Base-by-base conservation (phyloP, 2,329 filamentous ascomycete species). In the Daldinia sp. region DNA sequence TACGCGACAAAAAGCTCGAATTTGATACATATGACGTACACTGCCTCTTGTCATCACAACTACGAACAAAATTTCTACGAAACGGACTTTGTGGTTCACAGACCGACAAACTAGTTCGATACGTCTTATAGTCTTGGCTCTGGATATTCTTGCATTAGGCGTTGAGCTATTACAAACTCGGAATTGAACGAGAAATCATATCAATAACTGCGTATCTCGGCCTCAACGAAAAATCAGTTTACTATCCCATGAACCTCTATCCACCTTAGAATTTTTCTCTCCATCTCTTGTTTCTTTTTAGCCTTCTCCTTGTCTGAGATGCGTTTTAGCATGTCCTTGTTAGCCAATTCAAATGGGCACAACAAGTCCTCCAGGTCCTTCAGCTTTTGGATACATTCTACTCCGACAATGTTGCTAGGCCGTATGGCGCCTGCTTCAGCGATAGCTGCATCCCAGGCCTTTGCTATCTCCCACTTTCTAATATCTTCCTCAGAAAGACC, bases 261-360 rank as follows among this genome's bases (percentile, higher is more conserved):
- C 35, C 35, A 39, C 35, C 21, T 39, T 9, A 11, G 15, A 21
- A 39, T 21, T 17, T 39, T 39, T 19, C 35, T 17, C 17, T 39
- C 35, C 9, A 9, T 10, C 6, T 39, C 35, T 9, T 21, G 35
- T 39, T 39, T 39, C 3, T 39, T 45, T 21, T 25, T 27, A 4
- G 21, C 7, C 6, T 43, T 55, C 4, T 43, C 45, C 11, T 61
- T 35, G 2, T 55, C 27, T 2, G 51, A 55, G 1, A 43, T 50
- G 2, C 51, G 50, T 29, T 50, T 55, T 7, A 55, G 9, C 58
- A 61, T 55, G 34, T 21, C 34, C 9, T 61, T 51, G 8, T 41
- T 49, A 35, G 27, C 15, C 17, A 39, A 13, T 39, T 39, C 37
- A 41, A 41, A 41, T 9, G 37, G 37, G 3, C 37, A 41, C 37